A percentile compares a stretch with the other conserved stretches of the same genome.
Evolutionary conservation across 805 yeast genomes (phyloP).

Genomic region (Ogataea salicorniae): DNA sequence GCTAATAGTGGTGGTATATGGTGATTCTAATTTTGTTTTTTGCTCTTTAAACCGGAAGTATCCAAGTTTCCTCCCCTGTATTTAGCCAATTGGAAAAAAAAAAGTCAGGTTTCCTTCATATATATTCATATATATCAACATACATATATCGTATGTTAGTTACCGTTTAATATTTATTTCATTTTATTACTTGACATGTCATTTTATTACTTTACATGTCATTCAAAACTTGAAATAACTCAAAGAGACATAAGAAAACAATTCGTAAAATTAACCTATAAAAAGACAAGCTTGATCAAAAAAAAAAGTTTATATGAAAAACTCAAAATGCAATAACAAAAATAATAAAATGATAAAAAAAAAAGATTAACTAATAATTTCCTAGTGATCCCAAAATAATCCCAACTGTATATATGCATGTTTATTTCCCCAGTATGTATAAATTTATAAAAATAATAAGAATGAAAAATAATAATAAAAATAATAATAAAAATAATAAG

Average conservation of each 20-base stretch:
- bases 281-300: background rate
- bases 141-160: no score
- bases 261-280: background rate
- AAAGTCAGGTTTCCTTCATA: no score
- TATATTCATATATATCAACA: no score
- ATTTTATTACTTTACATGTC: no score
- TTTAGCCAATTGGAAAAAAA: no score
- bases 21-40: constrained; percentile 10
- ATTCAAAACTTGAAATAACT: no score
- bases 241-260: background rate
- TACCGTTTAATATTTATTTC: no score
- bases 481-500: background rate
- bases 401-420: background rate
- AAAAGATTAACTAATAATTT: background rate
- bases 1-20: constrained; percentile 27
- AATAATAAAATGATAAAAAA: background rate
- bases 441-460: background rate
- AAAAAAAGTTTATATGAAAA: background rate
- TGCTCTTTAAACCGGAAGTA: no score
- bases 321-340: background rate
- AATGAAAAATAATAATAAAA: constrained; percentile 1
- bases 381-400: background rate
- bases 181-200: no score
- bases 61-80: no score
- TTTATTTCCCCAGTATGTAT: no score